A percentile compares a stretch with the other conserved stretches of the same genome.
These are phyloP conservation scores for Digitaria exilis DNA, from an alignment of 202 grass and related monocot species.

Conservation along the genomic window DNA sequence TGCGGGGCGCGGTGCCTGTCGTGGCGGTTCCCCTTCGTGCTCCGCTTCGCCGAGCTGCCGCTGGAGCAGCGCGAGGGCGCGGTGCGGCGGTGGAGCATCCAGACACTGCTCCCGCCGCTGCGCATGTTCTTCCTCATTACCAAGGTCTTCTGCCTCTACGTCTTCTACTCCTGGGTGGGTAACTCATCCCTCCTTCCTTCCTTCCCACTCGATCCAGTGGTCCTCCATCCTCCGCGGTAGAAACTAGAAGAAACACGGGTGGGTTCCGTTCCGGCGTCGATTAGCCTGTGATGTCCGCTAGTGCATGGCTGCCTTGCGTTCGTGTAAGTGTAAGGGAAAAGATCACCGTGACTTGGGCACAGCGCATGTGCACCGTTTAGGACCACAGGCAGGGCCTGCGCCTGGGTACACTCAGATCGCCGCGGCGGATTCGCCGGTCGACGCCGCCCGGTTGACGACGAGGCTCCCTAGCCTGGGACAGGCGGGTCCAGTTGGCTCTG, in stretches of 20 bases:
- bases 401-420: background rate
- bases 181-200: too few species aligned
- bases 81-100: constrained; percentile 65
- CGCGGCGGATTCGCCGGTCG: background rate
- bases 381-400: constrained; percentile 12
- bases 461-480: background rate
- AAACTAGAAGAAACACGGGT: background rate
- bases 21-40: constrained; percentile 57
- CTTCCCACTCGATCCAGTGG: background rate
- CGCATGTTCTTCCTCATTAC: constrained; percentile 67
- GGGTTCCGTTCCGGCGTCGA: background rate
- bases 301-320: background rate
- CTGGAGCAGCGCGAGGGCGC: constrained; percentile 55
- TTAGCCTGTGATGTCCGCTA: background rate
- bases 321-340: too few species aligned
- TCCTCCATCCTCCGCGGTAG: background rate
- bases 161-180: constrained; percentile 90
- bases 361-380: background rate
- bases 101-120: constrained; percentile 56
- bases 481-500: background rate
- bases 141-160: constrained; percentile 70
- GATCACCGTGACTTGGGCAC: background rate
- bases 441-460: background rate
- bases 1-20: constrained; percentile 57
- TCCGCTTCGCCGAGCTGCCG: constrained; percentile 65